A percentile compares a stretch with the other conserved stretches of the same genome.
phyloP scores from a whole-genome alignment of 352 stramenopile species.

The Halophytophthora polymorphica region DNA sequence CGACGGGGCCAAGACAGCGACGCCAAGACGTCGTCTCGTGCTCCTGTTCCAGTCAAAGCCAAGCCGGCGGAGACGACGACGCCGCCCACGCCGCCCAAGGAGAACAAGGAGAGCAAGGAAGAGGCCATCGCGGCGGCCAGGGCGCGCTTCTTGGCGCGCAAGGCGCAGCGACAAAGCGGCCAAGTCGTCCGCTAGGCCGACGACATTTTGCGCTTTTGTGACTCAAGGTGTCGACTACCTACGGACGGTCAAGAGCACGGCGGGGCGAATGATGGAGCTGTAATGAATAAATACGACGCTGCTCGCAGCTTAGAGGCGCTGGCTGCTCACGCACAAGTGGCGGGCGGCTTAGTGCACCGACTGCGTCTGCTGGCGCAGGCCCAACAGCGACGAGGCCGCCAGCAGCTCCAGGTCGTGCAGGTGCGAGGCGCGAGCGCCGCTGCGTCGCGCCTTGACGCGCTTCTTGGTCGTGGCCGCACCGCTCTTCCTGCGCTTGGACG shows the following conservation, averaged over 20 bases:
- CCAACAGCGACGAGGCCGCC: constrained; percentile 68
- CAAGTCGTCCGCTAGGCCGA: constrained; percentile 8
- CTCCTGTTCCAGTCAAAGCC: not conserved
- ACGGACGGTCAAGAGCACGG: no score
- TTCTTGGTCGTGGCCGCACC: constrained; percentile 22
- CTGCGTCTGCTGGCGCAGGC: constrained; percentile 65
- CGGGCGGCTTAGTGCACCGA: constrained; percentile 67
- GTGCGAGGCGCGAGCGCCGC: constrained; percentile 16
- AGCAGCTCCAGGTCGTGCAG: constrained; percentile 79
- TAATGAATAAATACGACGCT: constrained; percentile 5
- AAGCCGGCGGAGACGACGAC: constrained; percentile 1
- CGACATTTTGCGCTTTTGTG: constrained; percentile 6
- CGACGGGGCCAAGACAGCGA: not conserved
- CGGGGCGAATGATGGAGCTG: not conserved
- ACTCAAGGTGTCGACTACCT: no score
- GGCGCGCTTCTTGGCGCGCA: constrained; percentile 84
- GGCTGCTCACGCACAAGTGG: no score
- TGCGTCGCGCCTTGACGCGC: constrained; percentile 26
- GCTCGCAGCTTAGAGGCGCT: not conserved
- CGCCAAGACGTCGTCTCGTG: not conserved
- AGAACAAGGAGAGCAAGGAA: constrained; percentile 49
- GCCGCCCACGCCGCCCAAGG: constrained; percentile 9
- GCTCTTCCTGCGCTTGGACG: constrained; percentile 43
- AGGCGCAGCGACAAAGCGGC: constrained; percentile 43
- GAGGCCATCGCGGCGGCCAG: constrained; percentile 75